Percentiles rank a stretch among this genome's conserved stretches.
These are phyloP conservation scores for Coemansia aciculifera DNA, from an alignment of 192 early-diverging fungal species.

Conservation along the genomic window DNA sequence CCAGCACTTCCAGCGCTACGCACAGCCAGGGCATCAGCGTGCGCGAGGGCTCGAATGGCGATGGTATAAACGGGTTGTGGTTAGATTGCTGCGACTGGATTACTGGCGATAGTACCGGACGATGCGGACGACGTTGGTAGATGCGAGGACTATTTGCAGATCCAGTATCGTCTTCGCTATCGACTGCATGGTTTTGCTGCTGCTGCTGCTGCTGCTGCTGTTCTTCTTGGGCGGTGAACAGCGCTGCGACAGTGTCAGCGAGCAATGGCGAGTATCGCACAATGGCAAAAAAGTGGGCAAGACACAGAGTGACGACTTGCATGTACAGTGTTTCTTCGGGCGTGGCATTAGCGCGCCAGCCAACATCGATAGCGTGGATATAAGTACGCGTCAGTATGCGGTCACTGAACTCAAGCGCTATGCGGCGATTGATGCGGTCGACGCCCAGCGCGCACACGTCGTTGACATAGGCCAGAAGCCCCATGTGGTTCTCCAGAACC, in stretches of 20 bases:
- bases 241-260: slow-evolving; percentile 31
- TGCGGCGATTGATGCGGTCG: slow-evolving; percentile 57
- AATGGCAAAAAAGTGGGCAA: slow-evolving; percentile 52
- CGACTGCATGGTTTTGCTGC: not conserved
- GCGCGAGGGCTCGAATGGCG: slow-evolving; percentile 37
- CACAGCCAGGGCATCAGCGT: slow-evolving; percentile 52
- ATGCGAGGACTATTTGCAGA: not conserved
- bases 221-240: slow-evolving; percentile 24
- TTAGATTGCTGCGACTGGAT: not conserved
- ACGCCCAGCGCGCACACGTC: slow-evolving; percentile 60
- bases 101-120: not conserved
- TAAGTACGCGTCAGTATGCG: slow-evolving; percentile 39
- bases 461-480: slow-evolving; percentile 64
- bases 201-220: not conserved
- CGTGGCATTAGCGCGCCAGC: slow-evolving; percentile 28
- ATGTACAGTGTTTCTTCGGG: slow-evolving; percentile 47
- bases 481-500: slow-evolving; percentile 63
- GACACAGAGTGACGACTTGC: slow-evolving; percentile 49
- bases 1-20: slow-evolving; percentile 32
- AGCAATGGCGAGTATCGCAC: slow-evolving; percentile 47
- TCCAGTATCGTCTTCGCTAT: not conserved
- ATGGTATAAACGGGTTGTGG: slow-evolving; percentile 38
- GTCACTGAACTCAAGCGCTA: slow-evolving; percentile 30
- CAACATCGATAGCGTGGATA: slow-evolving; percentile 34
- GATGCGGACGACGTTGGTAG: not conserved